Percentiles rank a stretch among this genome's conserved stretches.
These are phyloP conservation scores for Calvatia gigantea DNA, from an alignment of 768 basidiomycete species.

Conservation along the genomic window DNA sequence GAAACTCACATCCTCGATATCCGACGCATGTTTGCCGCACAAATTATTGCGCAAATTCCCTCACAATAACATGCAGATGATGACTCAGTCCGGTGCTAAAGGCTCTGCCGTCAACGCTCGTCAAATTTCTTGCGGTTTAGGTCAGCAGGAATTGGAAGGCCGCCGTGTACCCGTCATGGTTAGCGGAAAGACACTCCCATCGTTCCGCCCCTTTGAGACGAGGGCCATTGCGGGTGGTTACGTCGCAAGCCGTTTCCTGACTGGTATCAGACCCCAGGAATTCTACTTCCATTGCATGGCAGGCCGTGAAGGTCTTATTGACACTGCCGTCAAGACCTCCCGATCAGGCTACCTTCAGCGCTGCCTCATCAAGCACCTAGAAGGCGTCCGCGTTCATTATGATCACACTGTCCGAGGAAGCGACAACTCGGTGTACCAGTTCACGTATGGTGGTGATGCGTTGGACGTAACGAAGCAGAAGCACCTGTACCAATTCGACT, in stretches of 20 bases:
- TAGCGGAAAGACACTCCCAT: slow-evolving; percentile 96
- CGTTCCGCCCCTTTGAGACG: slow-evolving; percentile 97
- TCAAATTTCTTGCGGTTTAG: slow-evolving; percentile 96
- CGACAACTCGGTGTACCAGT: slow-evolving; percentile 92
- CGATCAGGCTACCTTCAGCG: slow-evolving; percentile 98
- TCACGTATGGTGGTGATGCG: slow-evolving; percentile 94
- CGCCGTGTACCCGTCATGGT: slow-evolving; percentile 99
- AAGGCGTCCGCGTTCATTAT: slow-evolving; percentile 95
- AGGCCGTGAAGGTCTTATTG: slow-evolving; percentile 96
- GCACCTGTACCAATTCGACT: slow-evolving; percentile 91
- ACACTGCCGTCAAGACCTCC: slow-evolving; percentile 98
- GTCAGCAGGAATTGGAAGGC: slow-evolving; percentile 97
- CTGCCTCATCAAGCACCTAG: slow-evolving; percentile 97
- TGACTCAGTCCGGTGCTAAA: slow-evolving; percentile 98
- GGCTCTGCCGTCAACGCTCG: slow-evolving; percentile 96
- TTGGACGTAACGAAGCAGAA: slow-evolving; percentile 98
- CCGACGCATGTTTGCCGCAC: slow-evolving; percentile 81
- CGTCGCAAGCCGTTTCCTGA: slow-evolving; percentile 97
- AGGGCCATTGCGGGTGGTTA: slow-evolving; percentile 97
- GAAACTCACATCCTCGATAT: slow-evolving; percentile 86
- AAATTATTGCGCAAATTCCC: slow-evolving; percentile 93
- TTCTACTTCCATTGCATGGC: slow-evolving; percentile 99
- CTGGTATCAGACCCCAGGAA: slow-evolving; percentile 96
- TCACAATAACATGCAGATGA: slow-evolving; percentile 98
- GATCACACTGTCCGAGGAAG: slow-evolving; percentile 97